phyloP scores from a whole-genome alignment of 139 green algal species.

The Coelastrella sp. region DNA sequence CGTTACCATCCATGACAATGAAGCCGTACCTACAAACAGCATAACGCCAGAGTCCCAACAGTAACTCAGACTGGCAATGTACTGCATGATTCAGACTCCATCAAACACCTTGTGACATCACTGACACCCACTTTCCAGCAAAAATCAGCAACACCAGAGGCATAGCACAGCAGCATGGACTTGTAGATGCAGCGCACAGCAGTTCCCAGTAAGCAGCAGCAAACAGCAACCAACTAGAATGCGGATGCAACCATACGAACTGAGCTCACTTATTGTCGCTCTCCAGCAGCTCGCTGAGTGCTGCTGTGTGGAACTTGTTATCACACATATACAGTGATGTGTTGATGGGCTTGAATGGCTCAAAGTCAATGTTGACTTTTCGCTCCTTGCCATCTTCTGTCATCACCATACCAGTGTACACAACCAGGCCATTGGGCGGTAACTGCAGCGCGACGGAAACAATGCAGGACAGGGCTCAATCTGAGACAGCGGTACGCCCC shows the following conservation, averaged over 20 bases:
- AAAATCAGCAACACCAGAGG: too few species aligned
- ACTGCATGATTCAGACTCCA: too few species aligned
- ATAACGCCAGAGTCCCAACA: neutral
- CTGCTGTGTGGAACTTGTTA: constrained; percentile 99
- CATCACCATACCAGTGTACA: constrained; percentile 98
- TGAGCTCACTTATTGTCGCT: constrained; percentile 84
- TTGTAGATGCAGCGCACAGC: too few species aligned
- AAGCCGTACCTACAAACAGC: constrained; percentile 93
- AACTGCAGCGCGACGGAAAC: constrained; percentile 71
- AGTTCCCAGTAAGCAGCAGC: too few species aligned
- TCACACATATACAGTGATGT: constrained; percentile 99
- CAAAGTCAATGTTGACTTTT: constrained; percentile 99
- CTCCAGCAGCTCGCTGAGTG: constrained; percentile 96
- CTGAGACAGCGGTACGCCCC: too few species aligned
- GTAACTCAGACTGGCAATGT: too few species aligned
- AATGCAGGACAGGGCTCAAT: too few species aligned
- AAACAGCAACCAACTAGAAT: too few species aligned
- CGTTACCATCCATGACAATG: constrained; percentile 99
- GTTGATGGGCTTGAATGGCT: constrained; percentile 99
- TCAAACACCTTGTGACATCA: too few species aligned
- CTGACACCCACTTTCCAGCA: too few species aligned
- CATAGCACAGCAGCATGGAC: too few species aligned
- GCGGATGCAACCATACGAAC: too few species aligned
- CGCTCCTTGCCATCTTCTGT: constrained; percentile 99
- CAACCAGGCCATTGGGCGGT: constrained; percentile 95